Evolutionary conservation across 1,284 basidiomycete species (phyloP).

Genomic region (Malassezia vespertilionis): DNA sequence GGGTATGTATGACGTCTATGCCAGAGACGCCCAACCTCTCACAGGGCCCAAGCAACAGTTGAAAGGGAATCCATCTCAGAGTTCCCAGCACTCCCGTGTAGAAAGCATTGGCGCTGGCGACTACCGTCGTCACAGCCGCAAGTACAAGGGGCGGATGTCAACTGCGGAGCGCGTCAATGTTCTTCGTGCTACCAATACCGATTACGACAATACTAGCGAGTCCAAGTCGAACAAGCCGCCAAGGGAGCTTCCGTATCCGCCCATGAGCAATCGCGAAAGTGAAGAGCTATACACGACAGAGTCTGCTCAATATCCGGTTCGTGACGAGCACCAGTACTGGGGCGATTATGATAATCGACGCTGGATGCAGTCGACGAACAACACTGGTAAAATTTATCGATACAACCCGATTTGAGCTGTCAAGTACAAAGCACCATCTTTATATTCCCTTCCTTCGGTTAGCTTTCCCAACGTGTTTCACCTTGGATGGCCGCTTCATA

Average conservation of each 20-base stretch:
- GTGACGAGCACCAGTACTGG: constrained; percentile 8
- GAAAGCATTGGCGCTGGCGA: constrained; percentile 18
- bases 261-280: background rate
- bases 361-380: background rate
- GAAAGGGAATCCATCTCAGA: constrained; percentile 1
- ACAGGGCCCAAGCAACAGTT: too few species aligned
- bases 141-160: background rate
- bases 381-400: constrained; percentile 2
- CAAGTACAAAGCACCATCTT: too few species aligned
- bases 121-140: constrained; percentile 8
- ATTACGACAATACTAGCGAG: background rate
- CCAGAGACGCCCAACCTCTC: too few species aligned
- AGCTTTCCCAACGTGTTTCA: too few species aligned
- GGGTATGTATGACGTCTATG: too few species aligned
- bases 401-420: constrained; percentile 13
- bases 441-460: too few species aligned
- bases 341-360: background rate
- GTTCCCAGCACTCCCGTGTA: constrained; percentile 14
- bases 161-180: constrained; percentile 9
- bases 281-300: background rate
- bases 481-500: too few species aligned
- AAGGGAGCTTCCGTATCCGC: background rate
- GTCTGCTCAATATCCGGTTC: constrained; percentile 1
- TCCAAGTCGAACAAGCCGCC: background rate
- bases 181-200: constrained; percentile 1